Evolutionary conservation across 192 early-diverging fungal species (phyloP).

Genomic region (Radiomyces spectabilis): DNA sequence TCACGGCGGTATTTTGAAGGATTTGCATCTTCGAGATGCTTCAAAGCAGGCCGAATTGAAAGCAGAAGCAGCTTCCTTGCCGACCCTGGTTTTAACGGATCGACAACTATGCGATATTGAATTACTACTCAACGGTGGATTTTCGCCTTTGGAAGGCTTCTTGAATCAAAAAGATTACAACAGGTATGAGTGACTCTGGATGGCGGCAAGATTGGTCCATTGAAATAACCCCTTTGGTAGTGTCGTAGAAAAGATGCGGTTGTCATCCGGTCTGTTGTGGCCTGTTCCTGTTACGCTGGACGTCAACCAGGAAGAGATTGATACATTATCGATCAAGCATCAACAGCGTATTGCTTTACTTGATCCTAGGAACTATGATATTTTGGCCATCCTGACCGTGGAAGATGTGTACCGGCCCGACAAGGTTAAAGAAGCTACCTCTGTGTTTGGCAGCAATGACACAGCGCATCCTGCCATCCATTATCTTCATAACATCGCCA

Average conservation of each 20-base stretch:
- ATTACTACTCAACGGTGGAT: constrained; percentile 91
- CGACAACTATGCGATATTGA: constrained; percentile 96
- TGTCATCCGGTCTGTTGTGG: constrained; percentile 79
- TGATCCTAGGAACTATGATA: constrained; percentile 76
- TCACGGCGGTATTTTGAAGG: constrained; percentile 91
- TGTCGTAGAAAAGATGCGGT: constrained; percentile 70
- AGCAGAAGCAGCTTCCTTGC: constrained; percentile 59
- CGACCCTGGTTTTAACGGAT: constrained; percentile 74
- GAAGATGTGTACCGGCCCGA: constrained; percentile 77
- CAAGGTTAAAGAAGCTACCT: constrained; percentile 66
- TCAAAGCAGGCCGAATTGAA: constrained; percentile 55
- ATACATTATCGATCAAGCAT: constrained; percentile 36
- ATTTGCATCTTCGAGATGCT: constrained; percentile 78
- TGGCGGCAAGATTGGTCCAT: too few species aligned
- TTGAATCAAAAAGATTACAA: constrained; percentile 79
- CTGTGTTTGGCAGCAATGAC: constrained; percentile 87
- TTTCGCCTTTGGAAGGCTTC: constrained; percentile 94
- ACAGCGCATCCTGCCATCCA: constrained; percentile 81
- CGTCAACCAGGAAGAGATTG: constrained; percentile 57
- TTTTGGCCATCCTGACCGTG: constrained; percentile 83
- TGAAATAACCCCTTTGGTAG: too few species aligned
- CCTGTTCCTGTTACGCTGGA: constrained; percentile 93
- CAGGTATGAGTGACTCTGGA: constrained; percentile 30
- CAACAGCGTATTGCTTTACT: constrained; percentile 66
- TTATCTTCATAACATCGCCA: constrained; percentile 71